Conservation (phyloP, 208 protist genomes). For the Acanthamoeba healyi region DNA sequence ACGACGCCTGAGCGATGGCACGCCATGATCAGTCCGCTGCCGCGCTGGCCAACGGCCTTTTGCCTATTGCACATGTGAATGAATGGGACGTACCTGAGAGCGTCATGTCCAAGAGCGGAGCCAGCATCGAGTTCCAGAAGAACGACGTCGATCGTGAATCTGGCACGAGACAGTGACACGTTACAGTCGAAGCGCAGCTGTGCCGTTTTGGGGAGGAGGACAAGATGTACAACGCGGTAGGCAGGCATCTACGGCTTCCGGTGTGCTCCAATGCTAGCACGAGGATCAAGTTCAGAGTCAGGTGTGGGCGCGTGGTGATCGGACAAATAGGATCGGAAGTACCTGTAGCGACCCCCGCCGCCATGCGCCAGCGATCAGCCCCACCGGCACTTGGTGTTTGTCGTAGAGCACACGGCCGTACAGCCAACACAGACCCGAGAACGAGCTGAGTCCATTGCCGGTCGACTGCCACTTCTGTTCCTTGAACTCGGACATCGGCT, state of each 20-base stretch:
- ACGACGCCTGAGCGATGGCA: neutral
- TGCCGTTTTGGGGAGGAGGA: no score
- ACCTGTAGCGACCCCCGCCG: neutral
- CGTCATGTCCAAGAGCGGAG: neutral
- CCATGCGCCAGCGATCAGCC: neutral
- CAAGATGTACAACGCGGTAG: neutral
- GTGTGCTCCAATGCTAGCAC: neutral
- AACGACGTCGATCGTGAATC: neutral
- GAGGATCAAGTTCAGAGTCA: neutral
- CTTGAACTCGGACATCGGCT: neutral
- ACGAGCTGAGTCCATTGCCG: neutral
- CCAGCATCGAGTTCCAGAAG: neutral
- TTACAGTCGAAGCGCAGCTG: neutral
- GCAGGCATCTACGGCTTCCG: neutral
- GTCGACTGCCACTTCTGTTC: neutral
- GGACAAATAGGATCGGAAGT: neutral
- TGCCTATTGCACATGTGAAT: no score
- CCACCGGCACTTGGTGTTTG: neutral
- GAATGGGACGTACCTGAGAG: neutral
- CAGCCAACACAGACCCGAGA: constrained; percentile 7
- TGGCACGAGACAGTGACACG: neutral
- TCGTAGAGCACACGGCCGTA: neutral
- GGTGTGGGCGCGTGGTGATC: neutral
- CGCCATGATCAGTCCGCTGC: no score
- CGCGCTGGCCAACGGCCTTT: neutral